Conservation (phyloP, 2,329 filamentous ascomycete genomes). For the Metarhizium album region DNA sequence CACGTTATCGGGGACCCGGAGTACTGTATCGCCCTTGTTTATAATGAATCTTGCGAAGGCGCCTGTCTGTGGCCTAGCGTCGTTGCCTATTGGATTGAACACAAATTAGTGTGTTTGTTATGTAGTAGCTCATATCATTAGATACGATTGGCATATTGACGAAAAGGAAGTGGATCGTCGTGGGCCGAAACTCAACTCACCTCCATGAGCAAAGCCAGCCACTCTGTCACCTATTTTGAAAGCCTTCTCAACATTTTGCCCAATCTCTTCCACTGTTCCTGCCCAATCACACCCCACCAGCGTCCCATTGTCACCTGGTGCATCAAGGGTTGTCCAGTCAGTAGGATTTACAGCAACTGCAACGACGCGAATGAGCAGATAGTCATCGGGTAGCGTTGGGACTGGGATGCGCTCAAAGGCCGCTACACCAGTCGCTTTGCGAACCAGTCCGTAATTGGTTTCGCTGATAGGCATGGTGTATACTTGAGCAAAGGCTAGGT, state of each 20-base stretch:
- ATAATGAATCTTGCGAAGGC: background rate
- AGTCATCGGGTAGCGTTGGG: background rate
- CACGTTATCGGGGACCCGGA: slow-evolving; percentile 6
- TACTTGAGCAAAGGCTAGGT: too few relatives aligned
- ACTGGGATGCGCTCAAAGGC: background rate
- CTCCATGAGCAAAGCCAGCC: too few relatives aligned
- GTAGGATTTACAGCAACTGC: background rate
- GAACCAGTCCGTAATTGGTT: background rate
- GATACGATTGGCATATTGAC: too few relatives aligned
- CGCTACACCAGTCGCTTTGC: background rate
- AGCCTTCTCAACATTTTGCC: too few relatives aligned
- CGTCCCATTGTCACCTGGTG: background rate
- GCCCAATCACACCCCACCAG: background rate
- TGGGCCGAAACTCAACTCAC: too few relatives aligned
- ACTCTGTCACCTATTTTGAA: too few relatives aligned
- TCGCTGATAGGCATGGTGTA: background rate
- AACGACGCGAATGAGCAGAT: background rate
- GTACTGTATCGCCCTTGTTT: slow-evolving; percentile 11
- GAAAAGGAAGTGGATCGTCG: too few relatives aligned
- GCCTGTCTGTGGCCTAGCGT: background rate
- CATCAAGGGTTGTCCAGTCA: background rate
- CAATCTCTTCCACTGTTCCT: too few relatives aligned
- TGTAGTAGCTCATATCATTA: too few relatives aligned
- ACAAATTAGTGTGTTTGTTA: too few relatives aligned
- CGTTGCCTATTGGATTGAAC: background rate